These are phyloP conservation scores for Wickerhamiella domercqiae DNA, from an alignment of 805 yeast genomes.

Conservation along the genomic window DNA sequence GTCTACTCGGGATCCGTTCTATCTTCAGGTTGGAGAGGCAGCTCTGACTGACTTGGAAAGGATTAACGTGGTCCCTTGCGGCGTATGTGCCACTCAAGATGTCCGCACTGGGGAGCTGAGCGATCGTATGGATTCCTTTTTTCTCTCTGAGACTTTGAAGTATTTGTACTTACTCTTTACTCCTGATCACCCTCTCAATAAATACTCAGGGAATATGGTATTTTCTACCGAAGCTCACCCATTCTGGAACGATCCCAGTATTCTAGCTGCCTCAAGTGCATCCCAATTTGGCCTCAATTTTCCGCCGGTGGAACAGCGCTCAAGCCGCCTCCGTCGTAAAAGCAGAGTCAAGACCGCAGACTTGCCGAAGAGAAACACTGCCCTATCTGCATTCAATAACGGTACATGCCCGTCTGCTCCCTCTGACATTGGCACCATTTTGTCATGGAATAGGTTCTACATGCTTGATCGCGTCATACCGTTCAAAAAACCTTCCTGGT, in stretches of 20 bases:
- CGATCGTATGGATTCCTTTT: conserved; percentile 85
- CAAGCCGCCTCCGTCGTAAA: background rate
- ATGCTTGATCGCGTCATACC: conserved; percentile 15
- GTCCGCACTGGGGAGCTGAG: conserved; percentile 45
- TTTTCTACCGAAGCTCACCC: conserved; percentile 92
- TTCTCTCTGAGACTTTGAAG: conserved; percentile 72
- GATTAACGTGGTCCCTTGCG: conserved; percentile 49
- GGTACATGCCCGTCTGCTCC: background rate
- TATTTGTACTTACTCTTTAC: conserved; percentile 71
- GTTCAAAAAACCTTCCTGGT: conserved; percentile 13
- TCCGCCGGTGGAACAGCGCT: background rate
- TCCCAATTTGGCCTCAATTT: background rate
- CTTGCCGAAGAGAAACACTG: background rate
- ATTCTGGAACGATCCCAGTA: conserved; percentile 42
- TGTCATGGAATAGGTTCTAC: conserved; percentile 23
- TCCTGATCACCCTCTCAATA: conserved; percentile 38
- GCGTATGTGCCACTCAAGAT: conserved; percentile 65
- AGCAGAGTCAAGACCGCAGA: background rate
- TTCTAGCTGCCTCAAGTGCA: conserved; percentile 18
- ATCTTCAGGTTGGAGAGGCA: conserved; percentile 56
- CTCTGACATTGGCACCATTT: conserved; percentile 14
- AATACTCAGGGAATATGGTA: conserved; percentile 27
- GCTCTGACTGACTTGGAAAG: conserved; percentile 40
- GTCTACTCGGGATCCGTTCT: conserved; percentile 78
- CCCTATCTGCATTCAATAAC: background rate